Conservation (phyloP, 2,329 filamentous ascomycete genomes). For the Diaporthe helianthi region DNA sequence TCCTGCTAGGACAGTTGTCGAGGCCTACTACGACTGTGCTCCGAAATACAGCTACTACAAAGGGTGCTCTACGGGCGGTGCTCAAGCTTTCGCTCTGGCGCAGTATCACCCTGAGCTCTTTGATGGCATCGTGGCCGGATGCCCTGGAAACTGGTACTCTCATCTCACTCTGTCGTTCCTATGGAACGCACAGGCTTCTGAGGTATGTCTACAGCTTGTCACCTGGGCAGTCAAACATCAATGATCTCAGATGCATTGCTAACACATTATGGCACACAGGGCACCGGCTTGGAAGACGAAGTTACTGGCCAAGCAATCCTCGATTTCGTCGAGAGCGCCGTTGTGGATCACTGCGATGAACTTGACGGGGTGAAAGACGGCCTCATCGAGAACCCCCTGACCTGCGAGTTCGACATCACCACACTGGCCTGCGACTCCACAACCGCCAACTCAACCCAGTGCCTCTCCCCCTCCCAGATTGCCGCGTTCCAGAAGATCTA, state of each 20-base stretch:
- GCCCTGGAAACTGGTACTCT: conserved; percentile 1
- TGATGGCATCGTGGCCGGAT: conserved; percentile 8
- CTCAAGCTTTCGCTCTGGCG: not conserved
- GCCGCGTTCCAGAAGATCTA: conserved; percentile 8
- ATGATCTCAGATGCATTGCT: not conserved
- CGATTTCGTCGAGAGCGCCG: not conserved
- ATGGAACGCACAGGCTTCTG: conserved; percentile 19
- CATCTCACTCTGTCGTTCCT: conserved; percentile 1
- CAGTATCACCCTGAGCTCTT: conserved; percentile 13
- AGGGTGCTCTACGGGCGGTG: not conserved
- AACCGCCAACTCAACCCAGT: not conserved
- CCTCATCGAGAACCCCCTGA: not conserved
- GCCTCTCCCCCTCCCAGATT: not conserved
- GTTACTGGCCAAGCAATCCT: not conserved
- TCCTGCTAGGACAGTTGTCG: not conserved
- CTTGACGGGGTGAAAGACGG: conserved; percentile 10
- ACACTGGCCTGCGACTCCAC: not conserved
- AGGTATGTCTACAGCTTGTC: too few species aligned
- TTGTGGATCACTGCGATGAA: not conserved
- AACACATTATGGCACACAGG: not conserved
- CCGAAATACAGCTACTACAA: conserved; percentile 16
- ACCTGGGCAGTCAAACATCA: not conserved
- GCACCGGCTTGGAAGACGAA: not conserved
- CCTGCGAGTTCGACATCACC: not conserved
- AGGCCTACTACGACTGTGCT: conserved; percentile 1